These are phyloP conservation scores for Mycena metata DNA, from an alignment of 768 basidiomycete species.

Conservation along the genomic window DNA sequence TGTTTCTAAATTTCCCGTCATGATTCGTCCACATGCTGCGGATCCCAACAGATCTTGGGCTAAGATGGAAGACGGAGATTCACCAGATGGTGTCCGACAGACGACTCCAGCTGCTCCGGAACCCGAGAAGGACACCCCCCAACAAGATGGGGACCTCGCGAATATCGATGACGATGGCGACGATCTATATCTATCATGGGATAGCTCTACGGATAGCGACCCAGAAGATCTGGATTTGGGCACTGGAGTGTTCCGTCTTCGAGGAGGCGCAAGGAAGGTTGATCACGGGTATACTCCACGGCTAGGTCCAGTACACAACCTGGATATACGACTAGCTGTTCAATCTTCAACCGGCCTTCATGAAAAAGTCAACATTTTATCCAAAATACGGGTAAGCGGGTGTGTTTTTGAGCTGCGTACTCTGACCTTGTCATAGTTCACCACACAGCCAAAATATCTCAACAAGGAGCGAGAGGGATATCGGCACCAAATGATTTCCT, in stretches of 20 bases:
- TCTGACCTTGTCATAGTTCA: background rate
- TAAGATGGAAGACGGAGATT: background rate
- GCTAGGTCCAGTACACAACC: background rate
- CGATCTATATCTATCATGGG: background rate
- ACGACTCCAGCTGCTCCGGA: too few relatives aligned
- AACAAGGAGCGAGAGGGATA: background rate
- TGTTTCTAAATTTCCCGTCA: background rate
- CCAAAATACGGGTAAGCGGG: conserved; percentile 1
- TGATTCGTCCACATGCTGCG: background rate
- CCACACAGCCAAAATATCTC: background rate
- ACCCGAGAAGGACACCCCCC: too few relatives aligned
- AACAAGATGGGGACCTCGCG: too few relatives aligned
- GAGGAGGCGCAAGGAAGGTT: background rate
- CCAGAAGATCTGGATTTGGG: background rate
- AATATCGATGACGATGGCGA: background rate
- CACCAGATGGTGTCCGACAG: background rate
- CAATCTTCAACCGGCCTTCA: background rate
- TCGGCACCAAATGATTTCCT: background rate
- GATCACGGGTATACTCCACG: background rate
- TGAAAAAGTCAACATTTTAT: background rate
- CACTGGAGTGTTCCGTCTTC: background rate
- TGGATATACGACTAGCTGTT: background rate
- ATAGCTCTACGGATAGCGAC: background rate
- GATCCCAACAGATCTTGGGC: background rate
- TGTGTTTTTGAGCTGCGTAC: background rate